Conservation (phyloP, 1,284 basidiomycete genomes). For the Lentinula novae-zelandiae region DNA sequence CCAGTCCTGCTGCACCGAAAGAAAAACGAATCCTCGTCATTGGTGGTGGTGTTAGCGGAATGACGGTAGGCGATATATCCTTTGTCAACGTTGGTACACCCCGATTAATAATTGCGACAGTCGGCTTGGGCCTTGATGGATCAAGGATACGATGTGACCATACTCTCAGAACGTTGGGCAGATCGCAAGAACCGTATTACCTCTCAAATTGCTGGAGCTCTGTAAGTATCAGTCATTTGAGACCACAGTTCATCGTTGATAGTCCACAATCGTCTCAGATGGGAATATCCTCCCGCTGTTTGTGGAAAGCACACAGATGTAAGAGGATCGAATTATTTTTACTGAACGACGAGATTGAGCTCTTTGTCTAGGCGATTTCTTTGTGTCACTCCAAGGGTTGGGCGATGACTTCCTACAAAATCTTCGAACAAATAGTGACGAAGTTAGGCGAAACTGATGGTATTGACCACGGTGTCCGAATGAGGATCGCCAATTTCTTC, state of each 20-base stretch:
- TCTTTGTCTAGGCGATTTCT: constrained; percentile 19
- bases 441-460: constrained; percentile 4
- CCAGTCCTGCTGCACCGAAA: constrained; percentile 3
- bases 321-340: not conserved
- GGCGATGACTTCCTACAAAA: constrained; percentile 29
- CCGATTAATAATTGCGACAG: not conserved
- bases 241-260: not conserved
- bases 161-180: constrained; percentile 22
- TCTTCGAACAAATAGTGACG: constrained; percentile 9
- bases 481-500: constrained; percentile 28
- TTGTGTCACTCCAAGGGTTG: constrained; percentile 28
- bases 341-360: not conserved
- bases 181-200: constrained; percentile 21
- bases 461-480: constrained; percentile 18
- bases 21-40: constrained; percentile 11
- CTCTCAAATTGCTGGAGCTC: constrained; percentile 29
- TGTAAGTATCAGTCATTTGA: constrained; percentile 17
- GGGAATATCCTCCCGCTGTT: constrained; percentile 34
- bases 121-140: constrained; percentile 28
- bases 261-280: constrained; percentile 14
- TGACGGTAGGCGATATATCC: constrained; percentile 12
- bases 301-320: constrained; percentile 31
- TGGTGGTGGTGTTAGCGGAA: constrained; percentile 14
- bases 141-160: constrained; percentile 28
- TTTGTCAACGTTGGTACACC: not conserved